phyloP scores from a whole-genome alignment of 83 land plant genomes.

The Thuja plicata region DNA sequence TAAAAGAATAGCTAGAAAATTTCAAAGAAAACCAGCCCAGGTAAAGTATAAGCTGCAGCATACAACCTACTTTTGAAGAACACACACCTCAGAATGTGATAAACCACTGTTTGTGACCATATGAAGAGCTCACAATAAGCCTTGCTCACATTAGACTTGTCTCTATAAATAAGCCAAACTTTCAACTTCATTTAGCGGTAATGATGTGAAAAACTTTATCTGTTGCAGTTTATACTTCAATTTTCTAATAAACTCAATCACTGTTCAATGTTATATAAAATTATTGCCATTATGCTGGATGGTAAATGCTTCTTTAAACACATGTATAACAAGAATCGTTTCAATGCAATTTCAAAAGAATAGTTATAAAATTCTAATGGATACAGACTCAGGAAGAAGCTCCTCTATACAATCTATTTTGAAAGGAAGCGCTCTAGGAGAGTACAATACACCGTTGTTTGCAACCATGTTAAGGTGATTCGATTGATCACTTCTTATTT shows the following conservation, averaged over 20 bases:
- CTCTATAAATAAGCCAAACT: neutral
- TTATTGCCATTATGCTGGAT: neutral
- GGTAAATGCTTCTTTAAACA: neutral
- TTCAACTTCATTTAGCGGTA: neutral
- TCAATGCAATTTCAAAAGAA: neutral
- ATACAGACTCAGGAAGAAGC: neutral
- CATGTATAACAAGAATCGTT: neutral
- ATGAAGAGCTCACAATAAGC: neutral
- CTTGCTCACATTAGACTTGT: neutral
- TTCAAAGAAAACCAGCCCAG: too few relatives aligned
- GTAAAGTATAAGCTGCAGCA: too few relatives aligned
- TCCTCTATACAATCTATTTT: neutral
- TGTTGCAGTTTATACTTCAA: neutral
- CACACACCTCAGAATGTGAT: too few relatives aligned
- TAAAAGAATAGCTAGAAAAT: too few relatives aligned
- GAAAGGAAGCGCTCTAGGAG: too few relatives aligned
- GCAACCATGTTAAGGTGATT: too few relatives aligned
- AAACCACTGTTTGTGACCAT: neutral
- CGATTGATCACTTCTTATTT: too few relatives aligned
- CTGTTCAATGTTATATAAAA: neutral
- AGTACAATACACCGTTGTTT: too few relatives aligned
- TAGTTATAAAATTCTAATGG: neutral
- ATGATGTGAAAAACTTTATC: neutral
- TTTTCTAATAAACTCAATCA: neutral
- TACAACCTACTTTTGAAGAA: neutral